These are phyloP conservation scores for Ophiobolus disseminans DNA, from an alignment of 2,329 filamentous ascomycete genomes.

Conservation along the genomic window DNA sequence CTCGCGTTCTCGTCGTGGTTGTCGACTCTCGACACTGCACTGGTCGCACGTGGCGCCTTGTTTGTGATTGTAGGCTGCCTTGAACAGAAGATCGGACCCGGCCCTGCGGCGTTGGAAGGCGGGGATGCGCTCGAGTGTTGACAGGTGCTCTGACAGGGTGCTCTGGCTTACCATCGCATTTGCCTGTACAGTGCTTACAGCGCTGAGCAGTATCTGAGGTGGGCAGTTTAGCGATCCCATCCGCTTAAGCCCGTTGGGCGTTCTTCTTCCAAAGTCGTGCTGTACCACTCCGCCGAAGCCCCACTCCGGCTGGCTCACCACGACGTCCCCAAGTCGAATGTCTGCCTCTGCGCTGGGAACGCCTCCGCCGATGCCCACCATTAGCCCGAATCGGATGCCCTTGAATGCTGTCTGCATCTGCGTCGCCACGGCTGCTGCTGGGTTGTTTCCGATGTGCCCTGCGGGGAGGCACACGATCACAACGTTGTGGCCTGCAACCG, in stretches of 20 bases:
- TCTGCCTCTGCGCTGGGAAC: constrained; percentile 23
- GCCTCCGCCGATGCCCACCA: constrained; percentile 55
- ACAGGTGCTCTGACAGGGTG: neutral
- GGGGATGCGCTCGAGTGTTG: constrained; percentile 10
- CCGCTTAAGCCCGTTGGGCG: constrained; percentile 14
- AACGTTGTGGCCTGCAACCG: constrained; percentile 41
- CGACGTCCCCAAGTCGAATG: constrained; percentile 35
- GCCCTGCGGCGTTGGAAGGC: constrained; percentile 13
- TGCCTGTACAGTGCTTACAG: constrained; percentile 10
- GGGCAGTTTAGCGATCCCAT: constrained; percentile 14
- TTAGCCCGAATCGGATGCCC: constrained; percentile 47
- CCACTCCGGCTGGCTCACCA: constrained; percentile 22
- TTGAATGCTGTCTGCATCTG: constrained; percentile 42
- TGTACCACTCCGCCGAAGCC: constrained; percentile 22
- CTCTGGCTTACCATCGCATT: constrained; percentile 1
- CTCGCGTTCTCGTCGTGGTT: constrained; percentile 7
- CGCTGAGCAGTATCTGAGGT: constrained; percentile 12
- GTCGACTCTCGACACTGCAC: constrained; percentile 8
- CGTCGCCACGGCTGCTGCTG: constrained; percentile 42
- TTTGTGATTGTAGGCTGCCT: constrained; percentile 23
- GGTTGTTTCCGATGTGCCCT: constrained; percentile 40
- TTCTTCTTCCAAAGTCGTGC: constrained; percentile 29
- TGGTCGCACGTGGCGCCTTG: constrained; percentile 9
- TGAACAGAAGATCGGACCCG: constrained; percentile 21
- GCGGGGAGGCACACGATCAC: too few species aligned